phyloP scores from a whole-genome alignment of 1,284 basidiomycete genomes.

The Ustilago loliicola region DNA sequence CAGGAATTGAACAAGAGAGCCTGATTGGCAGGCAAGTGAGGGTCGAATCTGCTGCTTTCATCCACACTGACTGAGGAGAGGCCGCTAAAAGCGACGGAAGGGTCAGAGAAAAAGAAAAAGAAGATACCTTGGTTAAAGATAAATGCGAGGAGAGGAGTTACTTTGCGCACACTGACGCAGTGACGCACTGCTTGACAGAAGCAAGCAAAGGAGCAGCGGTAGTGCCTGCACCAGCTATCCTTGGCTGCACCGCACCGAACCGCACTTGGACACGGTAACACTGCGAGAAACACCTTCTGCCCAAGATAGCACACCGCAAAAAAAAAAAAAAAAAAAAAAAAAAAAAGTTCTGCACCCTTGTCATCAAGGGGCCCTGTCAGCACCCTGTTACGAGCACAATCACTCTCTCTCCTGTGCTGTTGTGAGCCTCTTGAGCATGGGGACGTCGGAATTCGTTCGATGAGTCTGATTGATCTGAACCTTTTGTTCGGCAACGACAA shows the following conservation, averaged over 20 bases:
- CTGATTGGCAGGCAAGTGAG: slow-evolving; percentile 3
- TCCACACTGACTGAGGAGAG: background rate
- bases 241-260: background rate
- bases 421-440: slow-evolving; percentile 3
- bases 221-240: slow-evolving; percentile 10
- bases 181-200: slow-evolving; percentile 8
- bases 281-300: slow-evolving; percentile 3
- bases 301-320: slow-evolving; percentile 13
- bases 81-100: too few species aligned
- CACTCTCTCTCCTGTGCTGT: background rate
- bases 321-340: background rate
- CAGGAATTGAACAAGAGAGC: slow-evolving; percentile 8
- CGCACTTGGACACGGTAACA: background rate
- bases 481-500: background rate
- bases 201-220: background rate
- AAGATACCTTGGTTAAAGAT: background rate
- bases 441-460: slow-evolving; percentile 7
- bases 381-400: background rate
- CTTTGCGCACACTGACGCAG: slow-evolving; percentile 1
- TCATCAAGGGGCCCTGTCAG: background rate
- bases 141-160: background rate
- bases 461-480: background rate
- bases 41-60: slow-evolving; percentile 4
- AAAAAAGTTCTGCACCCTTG: slow-evolving; percentile 2
- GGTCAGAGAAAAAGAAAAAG: slow-evolving; percentile 2